Conservation (phyloP, 1,139 yeast species). For the Kodamaea alishanica region DNA sequence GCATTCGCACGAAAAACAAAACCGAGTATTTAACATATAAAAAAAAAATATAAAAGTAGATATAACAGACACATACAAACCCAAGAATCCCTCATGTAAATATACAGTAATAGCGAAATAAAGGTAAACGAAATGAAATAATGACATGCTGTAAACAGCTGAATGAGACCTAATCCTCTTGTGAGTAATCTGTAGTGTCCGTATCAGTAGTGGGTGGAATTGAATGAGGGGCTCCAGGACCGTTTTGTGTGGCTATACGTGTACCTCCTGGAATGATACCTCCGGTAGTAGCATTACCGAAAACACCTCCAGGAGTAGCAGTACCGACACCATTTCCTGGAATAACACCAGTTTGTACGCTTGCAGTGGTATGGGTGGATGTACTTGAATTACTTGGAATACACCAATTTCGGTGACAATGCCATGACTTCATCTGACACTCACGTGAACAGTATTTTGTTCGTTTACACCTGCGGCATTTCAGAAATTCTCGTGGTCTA, state of each 20-base stretch:
- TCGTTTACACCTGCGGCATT: slow-evolving; percentile 89
- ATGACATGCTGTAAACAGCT: no score
- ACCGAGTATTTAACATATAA: no score
- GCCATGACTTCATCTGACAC: slow-evolving; percentile 92
- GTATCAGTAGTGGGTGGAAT: no score
- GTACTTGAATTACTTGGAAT: slow-evolving; percentile 43
- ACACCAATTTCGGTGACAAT: slow-evolving; percentile 93
- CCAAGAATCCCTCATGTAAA: no score
- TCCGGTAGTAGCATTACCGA: not conserved
- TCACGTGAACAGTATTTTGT: slow-evolving; percentile 92
- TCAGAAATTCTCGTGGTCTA: slow-evolving; percentile 86
- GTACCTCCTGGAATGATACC: slow-evolving; percentile 5
- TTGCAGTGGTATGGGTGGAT: slow-evolving; percentile 15
- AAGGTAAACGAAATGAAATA: no score
- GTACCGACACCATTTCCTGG: not conserved
- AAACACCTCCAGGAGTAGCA: not conserved
- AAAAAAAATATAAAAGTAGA: no score
- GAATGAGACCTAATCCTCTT: no score
- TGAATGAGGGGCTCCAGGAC: not conserved
- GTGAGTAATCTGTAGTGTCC: no score
- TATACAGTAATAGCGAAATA: no score
- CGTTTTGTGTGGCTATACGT: slow-evolving; percentile 3
- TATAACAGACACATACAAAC: no score
- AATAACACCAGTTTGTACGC: slow-evolving; percentile 7
- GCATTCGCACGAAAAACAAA: no score